Evolutionary conservation across 768 basidiomycete genomes (phyloP), one percentile per base, ranked within the genome.

Genomic region (Termitomyces sp.): DNA sequence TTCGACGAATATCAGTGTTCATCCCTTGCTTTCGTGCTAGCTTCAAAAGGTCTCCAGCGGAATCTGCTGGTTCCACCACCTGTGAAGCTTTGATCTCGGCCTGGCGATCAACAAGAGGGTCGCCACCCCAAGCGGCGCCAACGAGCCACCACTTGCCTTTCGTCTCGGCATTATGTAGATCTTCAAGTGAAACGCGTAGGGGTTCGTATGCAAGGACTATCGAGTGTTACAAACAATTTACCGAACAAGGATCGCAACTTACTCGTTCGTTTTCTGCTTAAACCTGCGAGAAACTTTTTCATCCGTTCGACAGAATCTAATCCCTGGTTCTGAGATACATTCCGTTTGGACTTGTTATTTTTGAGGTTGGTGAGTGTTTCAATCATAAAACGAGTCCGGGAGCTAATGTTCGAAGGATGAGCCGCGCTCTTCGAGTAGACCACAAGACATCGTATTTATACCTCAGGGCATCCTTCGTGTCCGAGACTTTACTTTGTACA

Each of bases 71-170:
- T 44, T 53, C 63, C 37, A 67, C 61, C 46, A 65, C 50, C 4
- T 68, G 60, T 3, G 61, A 50, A 36, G 69, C 70, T 22, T 69
- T 66, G 44, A 69, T 65, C 31, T 73, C 70, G 4, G 73, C 78
- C 58, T 82, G 81, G 46, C 79, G 82, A 57, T 98, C 95, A 20
- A 87, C 78, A 4, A 98, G 81, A 8, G 97, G 95, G 66, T 98
- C 87, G 2, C 95, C 95, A 34, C 82, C 81, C 96, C 96, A 99
- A 0, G 92, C 96, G 1, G 96, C 93, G 18, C 96, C 97, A 37
- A 98, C 92, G 2, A 98, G 80, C 96, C 97, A 98, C 97, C 97
- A 98, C 75, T 97, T 97, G 5, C 95, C 97, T 68, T 87, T 91
- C 12, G 81, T 89, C 57, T 92, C 86, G 1, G 93, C 87, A 0